phyloP scores from a whole-genome alignment of 2,329 filamentous ascomycete genomes.

The Xylaria sp. region DNA sequence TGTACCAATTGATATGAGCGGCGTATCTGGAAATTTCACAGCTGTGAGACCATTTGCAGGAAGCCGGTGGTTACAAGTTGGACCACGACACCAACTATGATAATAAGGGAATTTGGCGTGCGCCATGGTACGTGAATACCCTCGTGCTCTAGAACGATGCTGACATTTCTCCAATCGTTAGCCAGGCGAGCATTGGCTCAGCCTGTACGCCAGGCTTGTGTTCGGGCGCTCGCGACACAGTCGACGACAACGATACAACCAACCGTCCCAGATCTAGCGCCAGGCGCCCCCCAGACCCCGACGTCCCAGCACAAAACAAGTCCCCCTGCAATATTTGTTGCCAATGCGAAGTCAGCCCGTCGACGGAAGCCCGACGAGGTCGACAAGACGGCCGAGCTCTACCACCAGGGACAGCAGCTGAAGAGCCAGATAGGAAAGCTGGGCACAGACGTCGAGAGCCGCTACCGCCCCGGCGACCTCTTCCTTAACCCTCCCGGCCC shows the following conservation, averaged over 20 bases:
- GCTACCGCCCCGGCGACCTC: constrained; percentile 74
- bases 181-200: constrained; percentile 64
- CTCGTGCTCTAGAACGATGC: constrained; percentile 6
- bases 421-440: constrained; percentile 58
- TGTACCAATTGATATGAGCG: constrained; percentile 17
- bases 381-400: constrained; percentile 52
- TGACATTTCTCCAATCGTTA: constrained; percentile 50
- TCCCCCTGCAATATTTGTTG: constrained; percentile 44
- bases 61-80: constrained; percentile 16
- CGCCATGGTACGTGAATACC: constrained; percentile 45
- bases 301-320: constrained; percentile 17
- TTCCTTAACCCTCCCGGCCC: constrained; percentile 78
- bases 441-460: constrained; percentile 60
- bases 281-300: constrained; percentile 36
- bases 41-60: constrained; percentile 25
- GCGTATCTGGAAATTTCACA: constrained; percentile 38
- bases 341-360: constrained; percentile 37
- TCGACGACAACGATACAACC: constrained; percentile 43
- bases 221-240: constrained; percentile 55
- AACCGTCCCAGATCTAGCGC: constrained; percentile 41
- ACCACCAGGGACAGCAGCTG: constrained; percentile 53
- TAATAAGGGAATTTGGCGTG: constrained; percentile 49
- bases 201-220: constrained; percentile 51
- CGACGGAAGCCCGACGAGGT: constrained; percentile 39
- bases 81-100: constrained; percentile 41